Evolutionary conservation across 257 asterid species (phyloP).

Genomic region (Solanum bulbocastanum): DNA sequence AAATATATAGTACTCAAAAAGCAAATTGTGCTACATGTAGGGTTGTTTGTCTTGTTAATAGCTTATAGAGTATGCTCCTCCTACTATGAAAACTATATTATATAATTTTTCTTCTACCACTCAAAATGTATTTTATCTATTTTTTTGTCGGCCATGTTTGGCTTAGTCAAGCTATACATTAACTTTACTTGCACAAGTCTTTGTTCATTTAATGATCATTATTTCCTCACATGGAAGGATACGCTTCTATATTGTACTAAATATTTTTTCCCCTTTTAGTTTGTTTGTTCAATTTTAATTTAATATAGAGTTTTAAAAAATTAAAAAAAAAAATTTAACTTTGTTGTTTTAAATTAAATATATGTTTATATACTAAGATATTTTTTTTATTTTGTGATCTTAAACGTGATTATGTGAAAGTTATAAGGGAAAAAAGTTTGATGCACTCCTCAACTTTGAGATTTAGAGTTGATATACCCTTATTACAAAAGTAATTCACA

Average conservation of each 20-base stretch:
- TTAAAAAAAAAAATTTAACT: too few relatives aligned
- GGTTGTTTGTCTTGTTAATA: not conserved
- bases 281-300: too few relatives aligned
- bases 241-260: not conserved
- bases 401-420: too few relatives aligned
- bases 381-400: too few relatives aligned
- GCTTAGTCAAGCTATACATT: constrained; percentile 15
- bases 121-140: not conserved
- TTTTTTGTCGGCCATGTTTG: constrained; percentile 26
- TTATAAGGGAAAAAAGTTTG: too few relatives aligned
- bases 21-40: not conserved
- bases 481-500: too few relatives aligned
- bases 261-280: not conserved
- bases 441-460: too few relatives aligned
- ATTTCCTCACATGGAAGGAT: not conserved
- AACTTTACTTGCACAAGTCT: constrained; percentile 4
- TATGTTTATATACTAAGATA: too few relatives aligned
- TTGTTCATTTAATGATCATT: constrained; percentile 11
- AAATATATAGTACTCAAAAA: not conserved
- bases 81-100: not conserved
- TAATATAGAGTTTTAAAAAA: too few relatives aligned
- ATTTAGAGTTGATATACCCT: too few relatives aligned
- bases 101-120: not conserved
- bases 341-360: too few relatives aligned
- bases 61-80: not conserved